phyloP scores from a whole-genome alignment of 2,329 filamentous ascomycete genomes.

The Colletotrichum coccodes region DNA sequence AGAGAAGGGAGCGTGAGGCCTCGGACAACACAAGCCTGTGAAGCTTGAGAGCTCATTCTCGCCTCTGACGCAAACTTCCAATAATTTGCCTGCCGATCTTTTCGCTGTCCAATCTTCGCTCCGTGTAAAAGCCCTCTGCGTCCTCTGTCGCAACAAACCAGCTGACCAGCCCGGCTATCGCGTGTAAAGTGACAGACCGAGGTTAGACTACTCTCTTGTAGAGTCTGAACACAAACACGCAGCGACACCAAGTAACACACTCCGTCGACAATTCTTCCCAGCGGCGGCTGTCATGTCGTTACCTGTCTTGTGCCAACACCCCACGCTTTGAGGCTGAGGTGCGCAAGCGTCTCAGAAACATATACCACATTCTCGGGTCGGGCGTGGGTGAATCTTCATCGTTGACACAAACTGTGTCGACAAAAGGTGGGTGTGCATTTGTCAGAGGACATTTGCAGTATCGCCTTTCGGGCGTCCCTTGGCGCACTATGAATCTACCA shows the following conservation, averaged over 20 bases:
- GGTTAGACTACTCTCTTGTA: neutral
- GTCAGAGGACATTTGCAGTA: neutral
- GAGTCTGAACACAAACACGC: neutral
- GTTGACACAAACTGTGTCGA: neutral
- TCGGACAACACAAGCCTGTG: neutral
- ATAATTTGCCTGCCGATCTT: neutral
- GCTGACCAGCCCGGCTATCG: neutral
- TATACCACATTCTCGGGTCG: conserved; percentile 18
- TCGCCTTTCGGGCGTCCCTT: neutral
- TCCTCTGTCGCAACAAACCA: neutral
- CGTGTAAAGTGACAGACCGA: conserved; percentile 2
- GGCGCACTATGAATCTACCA: conserved; percentile 2
- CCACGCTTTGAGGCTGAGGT: conserved; percentile 28
- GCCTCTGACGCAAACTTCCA: neutral
- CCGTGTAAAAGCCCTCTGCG: neutral
- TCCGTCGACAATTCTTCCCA: neutral
- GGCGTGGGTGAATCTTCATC: neutral
- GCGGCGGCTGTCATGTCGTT: conserved; percentile 7
- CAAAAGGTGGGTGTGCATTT: neutral
- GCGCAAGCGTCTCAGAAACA: conserved; percentile 21
- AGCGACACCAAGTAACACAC: neutral
- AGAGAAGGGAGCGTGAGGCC: neutral
- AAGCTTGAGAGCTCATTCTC: neutral
- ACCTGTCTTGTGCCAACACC: conserved; percentile 6
- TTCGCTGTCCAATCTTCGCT: neutral